A percentile compares a stretch with the other conserved stretches of the same genome.
Evolutionary conservation across 139 green algal genomes (phyloP).

Genomic region (Eudorina sp.): DNA sequence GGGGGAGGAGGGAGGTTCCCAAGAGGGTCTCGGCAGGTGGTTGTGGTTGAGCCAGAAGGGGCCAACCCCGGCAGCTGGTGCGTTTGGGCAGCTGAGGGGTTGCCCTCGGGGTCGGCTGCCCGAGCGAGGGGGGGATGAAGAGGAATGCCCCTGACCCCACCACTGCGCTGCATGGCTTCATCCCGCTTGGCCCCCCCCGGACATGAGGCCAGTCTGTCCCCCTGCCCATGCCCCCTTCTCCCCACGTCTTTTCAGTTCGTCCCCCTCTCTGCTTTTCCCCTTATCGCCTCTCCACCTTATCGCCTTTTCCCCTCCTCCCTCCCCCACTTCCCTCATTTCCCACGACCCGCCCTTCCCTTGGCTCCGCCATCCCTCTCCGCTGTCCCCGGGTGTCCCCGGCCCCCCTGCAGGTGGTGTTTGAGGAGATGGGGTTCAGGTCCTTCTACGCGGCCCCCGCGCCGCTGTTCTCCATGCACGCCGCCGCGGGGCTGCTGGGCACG

Average conservation of each 20-base stretch:
- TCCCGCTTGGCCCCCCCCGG: no score
- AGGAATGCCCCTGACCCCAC: no score
- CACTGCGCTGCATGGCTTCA: no score
- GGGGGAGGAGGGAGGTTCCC: no score
- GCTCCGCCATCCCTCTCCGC: background rate
- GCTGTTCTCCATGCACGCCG: conserved; percentile 68
- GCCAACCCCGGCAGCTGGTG: background rate
- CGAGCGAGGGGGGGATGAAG: no score
- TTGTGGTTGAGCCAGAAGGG: background rate
- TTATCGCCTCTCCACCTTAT: no score
- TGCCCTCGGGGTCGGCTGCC: no score
- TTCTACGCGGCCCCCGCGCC: conserved; percentile 71
- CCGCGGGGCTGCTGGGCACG: conserved; percentile 34
- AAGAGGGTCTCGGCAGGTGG: no score
- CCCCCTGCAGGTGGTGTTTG: conserved; percentile 80
- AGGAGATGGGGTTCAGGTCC: conserved; percentile 82
- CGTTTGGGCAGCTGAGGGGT: background rate
- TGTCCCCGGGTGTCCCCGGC: background rate
- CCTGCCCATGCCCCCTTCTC: no score
- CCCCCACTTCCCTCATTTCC: background rate
- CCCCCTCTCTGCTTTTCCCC: no score
- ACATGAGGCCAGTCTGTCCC: no score
- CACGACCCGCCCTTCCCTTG: background rate
- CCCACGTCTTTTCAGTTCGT: no score
- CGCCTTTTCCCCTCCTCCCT: background rate